Conservation (phyloP, 164 flowering plant species). For the Platanus orientalis region DNA sequence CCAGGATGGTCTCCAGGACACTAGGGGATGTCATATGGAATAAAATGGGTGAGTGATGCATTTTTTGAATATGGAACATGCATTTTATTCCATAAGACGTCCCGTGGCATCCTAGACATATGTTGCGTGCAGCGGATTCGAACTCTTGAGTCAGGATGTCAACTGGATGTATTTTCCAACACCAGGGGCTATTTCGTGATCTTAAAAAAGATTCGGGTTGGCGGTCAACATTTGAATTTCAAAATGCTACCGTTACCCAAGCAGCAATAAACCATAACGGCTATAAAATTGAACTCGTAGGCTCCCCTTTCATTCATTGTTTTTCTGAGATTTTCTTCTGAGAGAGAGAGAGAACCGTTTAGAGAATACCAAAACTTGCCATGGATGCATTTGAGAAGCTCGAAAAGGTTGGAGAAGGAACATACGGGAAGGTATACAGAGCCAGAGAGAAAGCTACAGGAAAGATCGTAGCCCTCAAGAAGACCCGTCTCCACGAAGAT, state of each 20-base stretch:
- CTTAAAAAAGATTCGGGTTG: no score
- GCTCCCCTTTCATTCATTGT: background rate
- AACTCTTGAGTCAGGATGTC: no score
- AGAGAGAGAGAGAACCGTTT: slow-evolving; percentile 9
- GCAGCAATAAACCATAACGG: background rate
- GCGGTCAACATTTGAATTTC: slow-evolving; percentile 16
- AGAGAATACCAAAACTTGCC: slow-evolving; percentile 28
- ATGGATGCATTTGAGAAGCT: slow-evolving; percentile 94
- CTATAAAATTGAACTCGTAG: background rate
- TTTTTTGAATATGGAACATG: no score
- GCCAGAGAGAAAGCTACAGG: slow-evolving; percentile 83
- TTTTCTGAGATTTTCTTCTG: background rate
- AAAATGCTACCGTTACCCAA: slow-evolving; percentile 20
- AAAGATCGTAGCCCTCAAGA: slow-evolving; percentile 90
- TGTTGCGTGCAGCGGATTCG: no score
- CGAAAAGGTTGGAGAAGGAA: slow-evolving; percentile 98
- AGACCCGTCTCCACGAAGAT: slow-evolving; percentile 87
- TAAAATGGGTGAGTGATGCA: no score
- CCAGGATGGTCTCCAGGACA: no score
- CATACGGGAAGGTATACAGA: slow-evolving; percentile 92
- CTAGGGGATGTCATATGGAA: no score
- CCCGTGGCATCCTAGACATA: no score
- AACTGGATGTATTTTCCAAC: no score
- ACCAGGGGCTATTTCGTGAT: no score
- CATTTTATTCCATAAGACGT: no score